phyloP scores from a whole-genome alignment of 2,329 filamentous ascomycete genomes.

The Truncatella angustata region DNA sequence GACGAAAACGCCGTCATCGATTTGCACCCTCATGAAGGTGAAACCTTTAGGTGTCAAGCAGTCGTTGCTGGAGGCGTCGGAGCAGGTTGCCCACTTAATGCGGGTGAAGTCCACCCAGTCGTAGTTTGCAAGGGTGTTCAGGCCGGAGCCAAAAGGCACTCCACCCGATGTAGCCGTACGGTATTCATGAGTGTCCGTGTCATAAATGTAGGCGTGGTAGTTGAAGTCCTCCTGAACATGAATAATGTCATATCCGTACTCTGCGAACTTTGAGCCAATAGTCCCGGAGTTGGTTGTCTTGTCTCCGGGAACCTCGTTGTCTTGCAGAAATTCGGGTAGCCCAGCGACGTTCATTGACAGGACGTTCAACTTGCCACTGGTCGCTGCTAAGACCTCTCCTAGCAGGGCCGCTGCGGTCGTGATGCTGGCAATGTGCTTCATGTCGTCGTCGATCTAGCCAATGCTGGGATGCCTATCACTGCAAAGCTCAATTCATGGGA shows the following conservation, averaged over 20 bases:
- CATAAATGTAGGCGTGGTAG: slow-evolving; percentile 63
- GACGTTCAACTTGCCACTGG: slow-evolving; percentile 27
- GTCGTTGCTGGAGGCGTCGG: slow-evolving; percentile 52
- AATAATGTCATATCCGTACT: slow-evolving; percentile 60
- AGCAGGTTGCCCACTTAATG: slow-evolving; percentile 59
- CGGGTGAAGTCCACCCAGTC: slow-evolving; percentile 55
- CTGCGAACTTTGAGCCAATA: slow-evolving; percentile 56
- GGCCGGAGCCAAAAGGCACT: slow-evolving; percentile 59
- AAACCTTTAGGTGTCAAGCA: slow-evolving; percentile 70
- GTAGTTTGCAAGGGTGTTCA: slow-evolving; percentile 63
- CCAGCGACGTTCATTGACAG: slow-evolving; percentile 30
- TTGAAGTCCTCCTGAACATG: slow-evolving; percentile 70
- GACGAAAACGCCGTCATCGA: slow-evolving; percentile 53
- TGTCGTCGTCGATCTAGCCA: no score
- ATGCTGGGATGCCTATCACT: neutral
- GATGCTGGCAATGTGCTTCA: slow-evolving; percentile 1
- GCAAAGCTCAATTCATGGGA: neutral
- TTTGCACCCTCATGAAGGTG: slow-evolving; percentile 59
- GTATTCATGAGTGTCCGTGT: slow-evolving; percentile 56
- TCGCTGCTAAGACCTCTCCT: slow-evolving; percentile 10
- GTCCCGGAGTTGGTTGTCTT: slow-evolving; percentile 55
- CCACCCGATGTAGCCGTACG: slow-evolving; percentile 65
- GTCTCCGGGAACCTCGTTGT: slow-evolving; percentile 60
- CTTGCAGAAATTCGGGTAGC: slow-evolving; percentile 44
- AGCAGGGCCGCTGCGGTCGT: slow-evolving; percentile 6